phyloP scores from a whole-genome alignment of 1,284 basidiomycete species.

The Moesziomyces parantarcticus region DNA sequence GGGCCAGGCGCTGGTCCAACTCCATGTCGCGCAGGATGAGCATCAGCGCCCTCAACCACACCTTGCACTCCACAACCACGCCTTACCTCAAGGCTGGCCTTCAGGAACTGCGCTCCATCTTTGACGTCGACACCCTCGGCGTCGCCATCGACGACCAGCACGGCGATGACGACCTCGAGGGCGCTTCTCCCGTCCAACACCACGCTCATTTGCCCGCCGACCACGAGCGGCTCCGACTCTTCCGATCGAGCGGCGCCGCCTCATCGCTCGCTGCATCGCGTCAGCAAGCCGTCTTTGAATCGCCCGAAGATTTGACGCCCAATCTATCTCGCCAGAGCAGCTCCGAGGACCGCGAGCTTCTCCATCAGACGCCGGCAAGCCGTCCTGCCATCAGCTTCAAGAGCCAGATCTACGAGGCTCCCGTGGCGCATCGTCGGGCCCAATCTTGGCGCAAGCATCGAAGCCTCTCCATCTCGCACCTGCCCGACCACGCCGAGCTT shows the following conservation, averaged over 20 bases:
- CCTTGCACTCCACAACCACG: constrained; percentile 42
- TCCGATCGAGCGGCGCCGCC: not conserved
- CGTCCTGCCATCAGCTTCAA: constrained; percentile 18
- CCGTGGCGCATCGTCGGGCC: constrained; percentile 15
- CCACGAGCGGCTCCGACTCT: constrained; percentile 5
- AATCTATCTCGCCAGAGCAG: constrained; percentile 27
- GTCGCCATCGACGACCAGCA: constrained; percentile 16
- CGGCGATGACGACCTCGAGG: constrained; percentile 24
- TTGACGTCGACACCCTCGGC: constrained; percentile 54
- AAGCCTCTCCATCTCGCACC: constrained; percentile 30
- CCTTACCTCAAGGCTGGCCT: constrained; percentile 55
- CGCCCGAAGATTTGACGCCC: constrained; percentile 21
- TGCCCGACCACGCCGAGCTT: constrained; percentile 9
- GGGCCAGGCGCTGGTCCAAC: constrained; percentile 40
- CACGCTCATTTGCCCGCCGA: not conserved
- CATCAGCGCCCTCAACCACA: constrained; percentile 36
- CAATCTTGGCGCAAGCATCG: constrained; percentile 43
- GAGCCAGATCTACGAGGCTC: constrained; percentile 33
- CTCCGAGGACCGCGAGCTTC: constrained; percentile 22
- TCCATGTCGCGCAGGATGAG: constrained; percentile 41
- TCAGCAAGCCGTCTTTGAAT: constrained; percentile 15
- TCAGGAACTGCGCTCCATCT: constrained; percentile 56
- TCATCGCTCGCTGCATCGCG: constrained; percentile 6
- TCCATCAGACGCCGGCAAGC: not conserved
- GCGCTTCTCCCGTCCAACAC: constrained; percentile 14